phyloP scores from a whole-genome alignment of 345 rosid species.

The Cardiospermum halicacabum region DNA sequence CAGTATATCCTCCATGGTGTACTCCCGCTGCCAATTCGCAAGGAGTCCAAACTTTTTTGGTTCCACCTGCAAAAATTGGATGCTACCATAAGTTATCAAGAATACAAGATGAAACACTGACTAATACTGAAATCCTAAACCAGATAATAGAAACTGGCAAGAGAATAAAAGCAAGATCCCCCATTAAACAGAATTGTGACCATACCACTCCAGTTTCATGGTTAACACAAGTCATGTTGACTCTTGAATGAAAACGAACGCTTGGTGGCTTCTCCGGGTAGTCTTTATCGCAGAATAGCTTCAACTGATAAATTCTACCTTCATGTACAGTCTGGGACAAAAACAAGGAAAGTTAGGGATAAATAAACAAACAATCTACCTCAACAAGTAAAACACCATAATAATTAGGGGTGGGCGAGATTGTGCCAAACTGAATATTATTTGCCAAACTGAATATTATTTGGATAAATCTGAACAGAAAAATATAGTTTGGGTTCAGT shows the following conservation, averaged over 20 bases:
- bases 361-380: slow-evolving; percentile 1
- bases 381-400: neutral
- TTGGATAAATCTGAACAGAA: too few relatives aligned
- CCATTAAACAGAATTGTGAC: neutral
- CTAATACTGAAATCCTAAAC: neutral
- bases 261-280: slow-evolving; percentile 97
- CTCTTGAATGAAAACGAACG: slow-evolving; percentile 88
- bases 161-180: neutral
- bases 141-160: neutral
- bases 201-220: slow-evolving; percentile 96
- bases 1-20: slow-evolving; percentile 74
- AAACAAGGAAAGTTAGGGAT: neutral
- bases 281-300: slow-evolving; percentile 96
- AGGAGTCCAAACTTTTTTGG: slow-evolving; percentile 67
- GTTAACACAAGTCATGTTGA: slow-evolving; percentile 89
- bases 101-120: neutral
- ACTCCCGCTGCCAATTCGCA: slow-evolving; percentile 73
- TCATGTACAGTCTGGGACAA: slow-evolving; percentile 80
- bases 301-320: slow-evolving; percentile 93
- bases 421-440: too few relatives aligned
- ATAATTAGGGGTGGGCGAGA: too few relatives aligned
- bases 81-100: slow-evolving; percentile 10
- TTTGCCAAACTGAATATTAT: too few relatives aligned
- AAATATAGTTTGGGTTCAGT: too few relatives aligned
- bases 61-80: slow-evolving; percentile 46